phyloP scores from a whole-genome alignment of 2,329 filamentous ascomycete species.

The Zymoseptoria tritici region DNA sequence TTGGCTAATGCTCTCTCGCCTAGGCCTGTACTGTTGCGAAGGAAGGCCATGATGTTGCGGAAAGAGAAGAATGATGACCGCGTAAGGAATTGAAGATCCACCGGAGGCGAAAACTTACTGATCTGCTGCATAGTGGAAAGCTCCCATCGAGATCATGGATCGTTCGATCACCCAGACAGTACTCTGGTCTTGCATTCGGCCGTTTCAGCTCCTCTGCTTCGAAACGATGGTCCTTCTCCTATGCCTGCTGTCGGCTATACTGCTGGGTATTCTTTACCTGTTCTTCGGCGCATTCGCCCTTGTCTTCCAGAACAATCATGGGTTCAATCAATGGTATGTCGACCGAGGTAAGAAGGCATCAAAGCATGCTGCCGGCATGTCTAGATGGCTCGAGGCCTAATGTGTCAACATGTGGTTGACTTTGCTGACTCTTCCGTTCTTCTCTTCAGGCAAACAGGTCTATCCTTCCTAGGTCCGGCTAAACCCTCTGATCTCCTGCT shows the following conservation, averaged over 20 bases:
- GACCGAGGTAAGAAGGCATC: not conserved
- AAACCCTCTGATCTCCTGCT: not conserved
- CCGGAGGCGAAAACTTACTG: not conserved
- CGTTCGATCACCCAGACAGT: conserved; percentile 55
- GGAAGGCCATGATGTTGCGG: conserved; percentile 63
- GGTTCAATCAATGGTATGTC: conserved; percentile 58
- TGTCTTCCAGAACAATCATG: conserved; percentile 67
- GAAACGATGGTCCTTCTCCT: conserved; percentile 68
- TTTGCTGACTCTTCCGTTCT: not conserved
- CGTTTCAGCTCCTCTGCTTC: conserved; percentile 69
- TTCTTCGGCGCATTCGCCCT: conserved; percentile 85
- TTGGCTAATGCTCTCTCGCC: not conserved
- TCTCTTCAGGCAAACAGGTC: conserved; percentile 54
- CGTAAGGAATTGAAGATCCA: conserved; percentile 1
- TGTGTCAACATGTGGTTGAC: not conserved
- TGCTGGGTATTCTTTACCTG: conserved; percentile 82
- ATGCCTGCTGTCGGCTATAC: conserved; percentile 72
- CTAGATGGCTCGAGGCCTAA: not conserved
- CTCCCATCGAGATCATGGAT: conserved; percentile 66
- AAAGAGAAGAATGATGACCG: conserved; percentile 63
- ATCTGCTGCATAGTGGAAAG: conserved; percentile 49
- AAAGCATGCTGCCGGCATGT: not conserved
- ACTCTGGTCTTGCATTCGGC: conserved; percentile 50
- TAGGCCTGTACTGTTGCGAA: conserved; percentile 56
- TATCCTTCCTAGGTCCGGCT: conserved; percentile 63